These are phyloP conservation scores for Ophiosphaerella korrae DNA, from an alignment of 2,329 filamentous ascomycete genomes.

Conservation along the genomic window DNA sequence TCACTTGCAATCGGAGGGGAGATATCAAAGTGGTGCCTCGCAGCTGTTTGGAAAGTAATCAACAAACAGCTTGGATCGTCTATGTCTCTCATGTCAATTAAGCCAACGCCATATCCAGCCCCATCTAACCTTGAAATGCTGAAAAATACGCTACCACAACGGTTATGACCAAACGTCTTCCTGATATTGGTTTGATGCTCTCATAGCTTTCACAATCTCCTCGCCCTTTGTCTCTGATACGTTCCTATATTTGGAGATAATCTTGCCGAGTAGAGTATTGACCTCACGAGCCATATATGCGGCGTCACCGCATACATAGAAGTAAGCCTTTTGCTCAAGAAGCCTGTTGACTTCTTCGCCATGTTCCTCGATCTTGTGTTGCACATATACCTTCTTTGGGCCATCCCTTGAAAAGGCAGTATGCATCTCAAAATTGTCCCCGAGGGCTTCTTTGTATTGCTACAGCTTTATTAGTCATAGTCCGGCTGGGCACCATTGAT, in stretches of 20 bases:
- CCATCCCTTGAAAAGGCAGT: constrained; percentile 94
- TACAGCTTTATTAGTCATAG: constrained; percentile 44
- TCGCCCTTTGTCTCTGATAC: constrained; percentile 87
- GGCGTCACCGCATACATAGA: constrained; percentile 98
- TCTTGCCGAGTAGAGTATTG: constrained; percentile 82
- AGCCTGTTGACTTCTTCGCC: constrained; percentile 86
- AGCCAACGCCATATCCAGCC: constrained; percentile 30
- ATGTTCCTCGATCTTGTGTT: constrained; percentile 85
- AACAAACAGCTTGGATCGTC: not conserved
- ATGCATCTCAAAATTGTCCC: constrained; percentile 87
- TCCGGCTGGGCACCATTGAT: too few species aligned
- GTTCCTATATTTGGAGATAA: constrained; percentile 82
- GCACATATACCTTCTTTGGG: constrained; percentile 91
- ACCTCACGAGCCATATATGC: constrained; percentile 97
- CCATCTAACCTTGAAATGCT: constrained; percentile 38
- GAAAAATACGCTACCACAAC: constrained; percentile 4
- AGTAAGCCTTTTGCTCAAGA: constrained; percentile 83
- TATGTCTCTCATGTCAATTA: constrained; percentile 5
- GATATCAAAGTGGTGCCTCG: constrained; percentile 1
- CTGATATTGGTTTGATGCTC: constrained; percentile 94
- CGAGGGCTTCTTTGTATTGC: constrained; percentile 82
- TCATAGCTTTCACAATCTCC: constrained; percentile 96
- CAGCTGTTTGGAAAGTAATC: too few species aligned
- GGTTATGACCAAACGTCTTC: constrained; percentile 71
- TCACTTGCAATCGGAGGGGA: constrained; percentile 9